Evolutionary conservation across 2,329 filamentous ascomycete genomes (phyloP).

Genomic region (Calonectria pseudoturangicola): DNA sequence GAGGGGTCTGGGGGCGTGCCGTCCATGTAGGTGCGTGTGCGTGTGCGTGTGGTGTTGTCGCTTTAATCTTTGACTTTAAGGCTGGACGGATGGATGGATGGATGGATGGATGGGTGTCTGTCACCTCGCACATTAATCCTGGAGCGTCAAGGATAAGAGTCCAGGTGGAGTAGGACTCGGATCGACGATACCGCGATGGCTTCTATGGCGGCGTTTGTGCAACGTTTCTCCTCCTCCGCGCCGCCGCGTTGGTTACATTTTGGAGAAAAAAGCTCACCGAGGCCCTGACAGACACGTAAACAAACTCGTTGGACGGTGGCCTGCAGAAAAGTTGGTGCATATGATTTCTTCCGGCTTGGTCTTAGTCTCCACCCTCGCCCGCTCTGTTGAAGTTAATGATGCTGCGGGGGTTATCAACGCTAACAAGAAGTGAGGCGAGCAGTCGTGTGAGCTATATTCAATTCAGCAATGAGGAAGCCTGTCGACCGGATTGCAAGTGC

Average conservation of each 20-base stretch:
- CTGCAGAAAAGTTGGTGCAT: neutral
- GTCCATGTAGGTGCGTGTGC: neutral
- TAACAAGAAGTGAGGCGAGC: slow-evolving; percentile 18
- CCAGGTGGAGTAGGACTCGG: neutral
- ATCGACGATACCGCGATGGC: neutral
- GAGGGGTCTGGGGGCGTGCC: too few species aligned
- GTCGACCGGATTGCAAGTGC: neutral
- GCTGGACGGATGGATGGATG: neutral
- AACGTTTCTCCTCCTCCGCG: neutral
- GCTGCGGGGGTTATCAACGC: neutral
- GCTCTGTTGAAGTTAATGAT: neutral
- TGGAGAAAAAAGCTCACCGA: neutral
- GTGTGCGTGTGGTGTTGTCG: neutral
- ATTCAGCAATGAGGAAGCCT: neutral
- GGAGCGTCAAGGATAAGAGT: neutral
- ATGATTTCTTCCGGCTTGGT: neutral
- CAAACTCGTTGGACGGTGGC: neutral
- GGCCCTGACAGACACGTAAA: slow-evolving; percentile 3
- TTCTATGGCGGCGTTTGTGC: neutral
- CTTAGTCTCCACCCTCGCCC: neutral
- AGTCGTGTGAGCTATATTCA: neutral
- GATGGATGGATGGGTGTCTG: too few species aligned
- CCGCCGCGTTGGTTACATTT: neutral
- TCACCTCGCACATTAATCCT: neutral
- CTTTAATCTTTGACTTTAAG: slow-evolving; percentile 19